A percentile compares a stretch with the other conserved stretches of the same genome.
These are phyloP conservation scores for Gymnopilus dilepis DNA, from an alignment of 768 basidiomycete genomes.

Conservation along the genomic window DNA sequence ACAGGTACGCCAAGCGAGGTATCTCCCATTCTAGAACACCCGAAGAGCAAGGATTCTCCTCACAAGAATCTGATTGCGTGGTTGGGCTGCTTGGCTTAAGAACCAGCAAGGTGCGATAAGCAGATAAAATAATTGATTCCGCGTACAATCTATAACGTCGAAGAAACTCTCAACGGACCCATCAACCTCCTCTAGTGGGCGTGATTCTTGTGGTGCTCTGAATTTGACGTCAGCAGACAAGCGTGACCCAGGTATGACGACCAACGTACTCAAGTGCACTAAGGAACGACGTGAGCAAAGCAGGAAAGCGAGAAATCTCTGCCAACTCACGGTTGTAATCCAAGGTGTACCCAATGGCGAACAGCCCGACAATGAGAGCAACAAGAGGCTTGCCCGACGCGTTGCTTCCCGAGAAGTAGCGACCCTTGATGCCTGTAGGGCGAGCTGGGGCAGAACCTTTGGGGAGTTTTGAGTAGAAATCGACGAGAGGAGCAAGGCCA, in stretches of 20 bases:
- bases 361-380: slow-evolving; percentile 65
- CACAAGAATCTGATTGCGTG: background rate
- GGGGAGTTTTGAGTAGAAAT: slow-evolving; percentile 96
- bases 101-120: background rate
- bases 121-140: slow-evolving; percentile 19
- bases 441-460: slow-evolving; percentile 78
- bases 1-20: background rate
- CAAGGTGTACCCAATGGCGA: slow-evolving; percentile 82
- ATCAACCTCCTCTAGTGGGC: slow-evolving; percentile 56
- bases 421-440: slow-evolving; percentile 73
- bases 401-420: slow-evolving; percentile 86
- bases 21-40: background rate
- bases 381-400: slow-evolving; percentile 76
- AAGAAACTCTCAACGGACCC: slow-evolving; percentile 3
- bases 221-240: slow-evolving; percentile 28
- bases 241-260: background rate
- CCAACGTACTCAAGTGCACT: slow-evolving; percentile 85
- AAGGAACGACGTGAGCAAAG: slow-evolving; percentile 15
- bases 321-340: slow-evolving; percentile 85
- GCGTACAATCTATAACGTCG: slow-evolving; percentile 28
- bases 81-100: background rate
- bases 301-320: slow-evolving; percentile 16
- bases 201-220: slow-evolving; percentile 92
- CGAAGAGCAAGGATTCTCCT: background rate
- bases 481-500: slow-evolving; percentile 83